phyloP scores from a whole-genome alignment of 371 early-diverging fungal species.

The Massospora cicadina region DNA sequence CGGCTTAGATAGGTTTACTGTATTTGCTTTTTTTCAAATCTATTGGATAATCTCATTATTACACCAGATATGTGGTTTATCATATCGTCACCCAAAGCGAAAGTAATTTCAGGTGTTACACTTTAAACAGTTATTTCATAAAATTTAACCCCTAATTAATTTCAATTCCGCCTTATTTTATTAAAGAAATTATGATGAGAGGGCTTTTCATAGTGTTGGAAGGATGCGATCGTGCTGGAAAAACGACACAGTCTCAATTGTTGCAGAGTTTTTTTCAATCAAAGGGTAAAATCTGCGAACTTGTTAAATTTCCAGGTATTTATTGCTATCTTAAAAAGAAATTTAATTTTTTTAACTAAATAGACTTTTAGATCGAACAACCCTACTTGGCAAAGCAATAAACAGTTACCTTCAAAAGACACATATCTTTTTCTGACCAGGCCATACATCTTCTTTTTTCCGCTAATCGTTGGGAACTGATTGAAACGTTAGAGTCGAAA shows the following conservation, averaged over 20 bases:
- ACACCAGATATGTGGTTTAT: too few species aligned
- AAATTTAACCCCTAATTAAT: too few species aligned
- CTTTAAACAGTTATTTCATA: too few species aligned
- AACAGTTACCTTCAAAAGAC: constrained; percentile 62
- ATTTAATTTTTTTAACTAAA: constrained; percentile 8
- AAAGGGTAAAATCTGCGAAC: constrained; percentile 24
- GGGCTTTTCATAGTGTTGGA: constrained; percentile 94
- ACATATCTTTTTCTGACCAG: constrained; percentile 52
- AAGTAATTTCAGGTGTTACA: too few species aligned
- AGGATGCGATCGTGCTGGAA: constrained; percentile 93
- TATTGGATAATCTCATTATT: too few species aligned
- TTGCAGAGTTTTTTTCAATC: constrained; percentile 38
- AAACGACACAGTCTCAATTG: constrained; percentile 71
- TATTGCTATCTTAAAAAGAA: background rate
- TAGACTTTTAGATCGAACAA: constrained; percentile 56
- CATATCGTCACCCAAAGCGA: too few species aligned
- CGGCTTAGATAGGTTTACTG: too few species aligned
- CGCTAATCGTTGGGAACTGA: constrained; percentile 66
- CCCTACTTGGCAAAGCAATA: constrained; percentile 80
- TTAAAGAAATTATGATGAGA: constrained; percentile 28
- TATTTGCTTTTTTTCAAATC: too few species aligned
- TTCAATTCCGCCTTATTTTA: too few species aligned
- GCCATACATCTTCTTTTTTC: constrained; percentile 92
- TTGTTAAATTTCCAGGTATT: constrained; percentile 56
- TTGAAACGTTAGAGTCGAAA: constrained; percentile 27